Percentiles rank a stretch among this genome's conserved stretches.
These are phyloP conservation scores for Populus hybrid DNA, from an alignment of 441 rosid species.

Conservation along the genomic window DNA sequence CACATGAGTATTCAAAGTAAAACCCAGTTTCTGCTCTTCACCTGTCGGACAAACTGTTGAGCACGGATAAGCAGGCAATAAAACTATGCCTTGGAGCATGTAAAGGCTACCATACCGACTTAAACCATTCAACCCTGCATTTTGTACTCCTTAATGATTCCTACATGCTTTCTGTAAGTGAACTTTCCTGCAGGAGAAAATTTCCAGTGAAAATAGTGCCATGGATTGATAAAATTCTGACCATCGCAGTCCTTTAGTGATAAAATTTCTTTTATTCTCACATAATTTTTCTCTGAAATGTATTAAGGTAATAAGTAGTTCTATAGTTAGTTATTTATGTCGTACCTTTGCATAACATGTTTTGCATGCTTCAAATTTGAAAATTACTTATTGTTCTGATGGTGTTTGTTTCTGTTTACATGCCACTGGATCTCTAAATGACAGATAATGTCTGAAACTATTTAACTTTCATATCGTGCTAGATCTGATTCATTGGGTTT, in stretches of 20 bases:
- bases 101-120: background rate
- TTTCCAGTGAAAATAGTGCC: background rate
- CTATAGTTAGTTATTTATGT: background rate
- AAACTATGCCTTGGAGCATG: background rate
- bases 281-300: background rate
- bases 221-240: background rate
- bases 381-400: background rate
- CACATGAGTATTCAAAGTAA: background rate
- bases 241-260: background rate
- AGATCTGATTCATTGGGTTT: background rate
- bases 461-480: background rate
- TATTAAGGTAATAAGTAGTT: background rate
- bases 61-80: background rate
- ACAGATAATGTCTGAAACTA: background rate
- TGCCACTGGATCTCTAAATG: background rate
- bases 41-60: background rate
- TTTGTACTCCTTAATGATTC: background rate
- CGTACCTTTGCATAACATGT: background rate
- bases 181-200: background rate
- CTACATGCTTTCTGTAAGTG: background rate
- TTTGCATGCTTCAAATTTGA: slow-evolving; percentile 1
- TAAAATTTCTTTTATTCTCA: background rate
- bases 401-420: slow-evolving; percentile 1
- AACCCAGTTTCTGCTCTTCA: background rate
- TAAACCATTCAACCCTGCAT: background rate